A percentile compares a stretch with the other conserved stretches of the same genome.
Conservation (phyloP, 208 protist genomes). For the Trichomonas tenax region DNA sequence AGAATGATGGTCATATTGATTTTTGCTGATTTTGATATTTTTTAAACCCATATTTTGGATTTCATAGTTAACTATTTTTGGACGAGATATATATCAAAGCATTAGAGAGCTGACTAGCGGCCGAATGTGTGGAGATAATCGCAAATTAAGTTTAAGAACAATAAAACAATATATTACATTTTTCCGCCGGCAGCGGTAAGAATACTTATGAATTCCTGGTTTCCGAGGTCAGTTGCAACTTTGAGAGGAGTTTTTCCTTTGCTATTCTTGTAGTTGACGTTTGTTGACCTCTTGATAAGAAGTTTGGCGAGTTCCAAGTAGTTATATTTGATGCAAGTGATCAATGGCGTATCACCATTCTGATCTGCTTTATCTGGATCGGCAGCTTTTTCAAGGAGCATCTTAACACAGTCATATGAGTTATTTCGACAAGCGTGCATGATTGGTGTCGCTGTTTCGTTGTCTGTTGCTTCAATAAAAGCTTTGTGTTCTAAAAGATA, state of each 20-base stretch:
- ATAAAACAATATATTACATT: background rate
- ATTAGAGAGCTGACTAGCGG: too few relatives aligned
- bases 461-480: background rate
- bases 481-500: background rate
- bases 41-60: too few relatives aligned
- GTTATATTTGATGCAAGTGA: background rate
- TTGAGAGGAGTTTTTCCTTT: background rate
- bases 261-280: background rate
- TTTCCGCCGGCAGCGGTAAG: background rate
- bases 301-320: background rate
- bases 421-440: background rate
- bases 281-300: background rate
- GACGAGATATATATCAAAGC: too few relatives aligned
- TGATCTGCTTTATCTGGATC: background rate
- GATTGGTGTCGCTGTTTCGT: background rate
- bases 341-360: background rate
- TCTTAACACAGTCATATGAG: background rate
- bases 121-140: too few relatives aligned
- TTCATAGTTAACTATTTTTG: too few relatives aligned
- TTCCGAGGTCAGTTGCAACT: background rate
- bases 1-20: too few relatives aligned
- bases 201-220: background rate
- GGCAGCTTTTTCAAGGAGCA: background rate
- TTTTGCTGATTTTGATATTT: too few relatives aligned
- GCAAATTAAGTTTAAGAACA: too few relatives aligned